A percentile compares a stretch with the other conserved stretches of the same genome.
Conservation (phyloP, 148 eudicot species). For the Selenicereus undatus region DNA sequence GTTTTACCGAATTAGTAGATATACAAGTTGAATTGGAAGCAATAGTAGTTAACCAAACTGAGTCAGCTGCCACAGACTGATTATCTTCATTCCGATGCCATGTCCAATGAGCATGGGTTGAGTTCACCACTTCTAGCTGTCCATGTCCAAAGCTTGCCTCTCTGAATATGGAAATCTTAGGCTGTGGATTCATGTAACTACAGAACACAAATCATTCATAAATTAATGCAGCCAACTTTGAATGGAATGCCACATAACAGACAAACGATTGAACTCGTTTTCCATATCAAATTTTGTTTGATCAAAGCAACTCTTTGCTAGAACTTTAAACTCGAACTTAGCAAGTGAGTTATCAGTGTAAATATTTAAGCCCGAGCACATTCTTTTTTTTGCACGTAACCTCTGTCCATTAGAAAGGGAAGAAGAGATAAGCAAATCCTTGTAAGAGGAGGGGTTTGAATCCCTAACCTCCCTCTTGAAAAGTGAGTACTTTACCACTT, state of each 20-base stretch:
- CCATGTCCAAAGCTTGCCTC: slow-evolving; percentile 87
- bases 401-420: too few species aligned
- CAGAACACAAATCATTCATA: background rate
- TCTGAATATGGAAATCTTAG: slow-evolving; percentile 48
- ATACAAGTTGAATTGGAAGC: slow-evolving; percentile 35
- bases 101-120: slow-evolving; percentile 60
- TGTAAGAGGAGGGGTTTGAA: too few species aligned
- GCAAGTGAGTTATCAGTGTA: too few species aligned
- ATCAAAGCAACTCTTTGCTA: too few species aligned
- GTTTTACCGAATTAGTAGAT: background rate
- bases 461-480: too few species aligned
- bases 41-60: slow-evolving; percentile 42
- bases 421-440: too few species aligned
- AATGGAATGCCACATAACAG: background rate
- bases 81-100: slow-evolving; percentile 66
- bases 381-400: too few species aligned
- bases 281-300: too few species aligned
- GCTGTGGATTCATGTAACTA: slow-evolving; percentile 41
- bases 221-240: background rate
- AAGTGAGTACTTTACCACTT: too few species aligned
- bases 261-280: too few species aligned
- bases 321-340: too few species aligned
- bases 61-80: slow-evolving; percentile 37
- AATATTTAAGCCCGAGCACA: too few species aligned
- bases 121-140: slow-evolving; percentile 47